Base-by-base conservation (phyloP, 352 stramenopile genomes). In the Globisporangium alternatum region DNA sequence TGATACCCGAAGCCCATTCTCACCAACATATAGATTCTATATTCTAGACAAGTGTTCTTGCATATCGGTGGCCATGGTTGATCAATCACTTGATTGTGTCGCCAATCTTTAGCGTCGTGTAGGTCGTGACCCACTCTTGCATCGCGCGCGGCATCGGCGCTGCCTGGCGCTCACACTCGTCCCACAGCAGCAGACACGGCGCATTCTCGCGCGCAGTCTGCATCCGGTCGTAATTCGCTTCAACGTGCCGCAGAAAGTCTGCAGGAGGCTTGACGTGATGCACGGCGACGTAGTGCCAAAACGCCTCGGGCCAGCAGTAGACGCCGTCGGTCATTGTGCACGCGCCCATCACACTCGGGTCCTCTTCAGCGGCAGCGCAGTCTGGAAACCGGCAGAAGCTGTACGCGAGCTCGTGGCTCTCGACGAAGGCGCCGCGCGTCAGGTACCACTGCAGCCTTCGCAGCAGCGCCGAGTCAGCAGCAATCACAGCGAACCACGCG, bases 361-460 rank as follows among this genome's bases (percentile, higher is more conserved):
- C 57, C 15, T 76, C 37, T 25, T 62, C 45, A 9, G 80, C 75
- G 39, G 69, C 43, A 15, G 45, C 39, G 66, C 85, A 94, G 47
- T 77, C 65, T 7, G 62, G 39, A 64, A 94, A 91, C 15, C 86
- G 81, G 58, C 86, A 94, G 52, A 80, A 90, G 68, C 83, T 92
- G 77, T 91, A 94, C 15, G 78, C 86, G 53, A 92, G 74, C 60
- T 94, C 86, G 39, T 94, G 79, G 54, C 80, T 90, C 62, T 94
- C 86, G 12, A 94, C 74, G 61, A 83, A 86, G 51, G 72, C 80
- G 30, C 70, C 69, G 25, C 59, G 60, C n/a, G 72, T 76, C 28
- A 94, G 70, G 37, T 84, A 94, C 78, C 71, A 81, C 62, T 85
- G 64, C 45, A 94, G 75, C 39, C 56, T 47, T 5, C 3, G 15